Evolutionary conservation across 148 eudicot species (phyloP).

Genomic region (Mesembryanthemum crystallinum): DNA sequence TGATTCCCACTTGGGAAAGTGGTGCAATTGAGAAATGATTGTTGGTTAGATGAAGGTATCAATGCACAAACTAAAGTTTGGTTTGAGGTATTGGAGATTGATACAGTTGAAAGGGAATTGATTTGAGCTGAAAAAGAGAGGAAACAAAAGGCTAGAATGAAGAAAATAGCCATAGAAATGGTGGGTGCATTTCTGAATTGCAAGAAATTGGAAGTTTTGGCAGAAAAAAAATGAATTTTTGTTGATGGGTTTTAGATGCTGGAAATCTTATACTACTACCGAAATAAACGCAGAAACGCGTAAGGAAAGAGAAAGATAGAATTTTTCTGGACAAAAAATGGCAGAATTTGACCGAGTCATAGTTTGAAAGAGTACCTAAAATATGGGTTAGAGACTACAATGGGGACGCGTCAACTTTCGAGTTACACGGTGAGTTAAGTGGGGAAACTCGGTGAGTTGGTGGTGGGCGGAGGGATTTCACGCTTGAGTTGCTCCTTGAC

Average conservation of each 20-base stretch:
- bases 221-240: not conserved
- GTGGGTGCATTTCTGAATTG: conserved; percentile 21
- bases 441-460: conserved; percentile 15
- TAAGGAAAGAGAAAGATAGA: not conserved
- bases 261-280: conserved; percentile 5
- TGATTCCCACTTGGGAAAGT: conserved; percentile 38
- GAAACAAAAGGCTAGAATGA: conserved; percentile 24
- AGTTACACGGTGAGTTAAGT: conserved; percentile 19
- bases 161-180: conserved; percentile 30
- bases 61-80: conserved; percentile 60
- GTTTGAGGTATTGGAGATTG: conserved; percentile 44
- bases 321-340: not conserved
- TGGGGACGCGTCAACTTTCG: conserved; percentile 15
- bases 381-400: not conserved
- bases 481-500: not conserved
- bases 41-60: conserved; percentile 23
- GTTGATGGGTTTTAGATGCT: not conserved
- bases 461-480: not conserved
- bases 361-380: not conserved
- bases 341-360: conserved; percentile 9
- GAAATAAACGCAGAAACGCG: not conserved
- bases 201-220: not conserved
- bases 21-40: conserved; percentile 48
- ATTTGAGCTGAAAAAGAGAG: conserved; percentile 20
- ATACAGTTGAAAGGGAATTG: conserved; percentile 58